Conservation (phyloP, 1,139 yeast genomes). For the Diutina neorugosa region DNA sequence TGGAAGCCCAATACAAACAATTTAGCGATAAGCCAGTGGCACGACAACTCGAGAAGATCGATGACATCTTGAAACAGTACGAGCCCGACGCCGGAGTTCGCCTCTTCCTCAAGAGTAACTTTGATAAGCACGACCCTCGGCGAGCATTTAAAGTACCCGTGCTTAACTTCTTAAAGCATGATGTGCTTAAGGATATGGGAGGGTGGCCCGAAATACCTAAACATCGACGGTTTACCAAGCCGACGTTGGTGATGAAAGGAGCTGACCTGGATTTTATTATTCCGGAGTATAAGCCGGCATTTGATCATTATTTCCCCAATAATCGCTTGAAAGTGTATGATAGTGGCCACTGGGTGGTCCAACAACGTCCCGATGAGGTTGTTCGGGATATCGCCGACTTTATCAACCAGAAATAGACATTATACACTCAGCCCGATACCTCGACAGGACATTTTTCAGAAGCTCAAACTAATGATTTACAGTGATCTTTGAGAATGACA, state of each 20-base stretch:
- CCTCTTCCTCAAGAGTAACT: constrained; percentile 19
- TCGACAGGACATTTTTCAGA: no score
- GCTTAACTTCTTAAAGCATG: constrained; percentile 11
- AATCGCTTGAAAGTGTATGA: constrained; percentile 19
- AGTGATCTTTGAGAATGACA: no score
- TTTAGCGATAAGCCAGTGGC: not conserved
- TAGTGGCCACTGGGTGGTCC: constrained; percentile 35
- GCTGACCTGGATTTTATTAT: constrained; percentile 28
- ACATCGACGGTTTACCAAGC: constrained; percentile 17
- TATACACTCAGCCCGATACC: no score
- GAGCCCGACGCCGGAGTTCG: constrained; percentile 16
- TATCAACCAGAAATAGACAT: constrained; percentile 7
- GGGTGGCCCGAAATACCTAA: constrained; percentile 29
- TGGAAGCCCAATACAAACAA: constrained; percentile 8
- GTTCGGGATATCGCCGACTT: constrained; percentile 15
- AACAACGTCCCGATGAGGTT: constrained; percentile 28
- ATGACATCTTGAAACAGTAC: constrained; percentile 10
- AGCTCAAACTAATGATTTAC: no score
- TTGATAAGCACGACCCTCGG: constrained; percentile 10
- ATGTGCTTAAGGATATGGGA: constrained; percentile 20
- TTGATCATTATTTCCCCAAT: constrained; percentile 25
- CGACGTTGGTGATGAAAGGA: constrained; percentile 31
- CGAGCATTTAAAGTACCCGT: constrained; percentile 18
- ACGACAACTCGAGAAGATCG: constrained; percentile 8
- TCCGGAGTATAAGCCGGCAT: constrained; percentile 16